These are phyloP conservation scores for Fimicolochytrium jonesii DNA, from an alignment of 192 early-diverging fungal genomes.

Conservation along the genomic window DNA sequence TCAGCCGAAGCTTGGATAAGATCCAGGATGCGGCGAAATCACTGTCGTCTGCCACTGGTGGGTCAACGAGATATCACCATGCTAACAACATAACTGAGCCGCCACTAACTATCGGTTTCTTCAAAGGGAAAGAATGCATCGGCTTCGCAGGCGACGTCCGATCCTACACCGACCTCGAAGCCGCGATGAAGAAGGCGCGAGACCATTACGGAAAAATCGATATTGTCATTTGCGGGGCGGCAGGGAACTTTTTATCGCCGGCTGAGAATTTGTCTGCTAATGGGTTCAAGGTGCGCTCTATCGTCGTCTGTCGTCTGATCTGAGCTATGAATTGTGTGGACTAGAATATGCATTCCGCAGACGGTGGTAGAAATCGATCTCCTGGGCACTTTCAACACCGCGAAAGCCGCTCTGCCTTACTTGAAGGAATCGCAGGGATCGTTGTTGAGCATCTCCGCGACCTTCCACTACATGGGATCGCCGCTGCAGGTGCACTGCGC, in stretches of 20 bases:
- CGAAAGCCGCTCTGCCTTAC: conserved; percentile 64
- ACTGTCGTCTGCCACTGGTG: conserved; percentile 54
- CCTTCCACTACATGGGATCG: conserved; percentile 57
- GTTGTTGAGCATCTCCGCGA: conserved; percentile 70
- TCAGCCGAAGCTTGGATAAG: conserved; percentile 60
- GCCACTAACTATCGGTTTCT: background rate
- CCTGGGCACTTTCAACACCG: conserved; percentile 72
- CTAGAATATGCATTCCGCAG: no score
- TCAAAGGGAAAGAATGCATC: conserved; percentile 15
- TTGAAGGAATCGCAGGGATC: conserved; percentile 62
- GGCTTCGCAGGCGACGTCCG: conserved; percentile 64
- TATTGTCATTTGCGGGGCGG: conserved; percentile 60
- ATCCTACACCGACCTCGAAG: conserved; percentile 51
- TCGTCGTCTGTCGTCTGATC: background rate
- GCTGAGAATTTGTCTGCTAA: conserved; percentile 62
- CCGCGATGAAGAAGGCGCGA: conserved; percentile 53
- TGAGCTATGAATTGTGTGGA: no score
- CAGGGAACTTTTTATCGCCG: conserved; percentile 72
- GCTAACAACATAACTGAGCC: conserved; percentile 8
- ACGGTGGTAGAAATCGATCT: conserved; percentile 53
- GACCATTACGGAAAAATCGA: conserved; percentile 66
- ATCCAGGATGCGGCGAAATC: conserved; percentile 64
- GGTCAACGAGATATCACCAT: background rate
- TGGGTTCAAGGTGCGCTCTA: conserved; percentile 55
- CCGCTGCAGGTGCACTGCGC: conserved; percentile 46